These are phyloP conservation scores for Ascobolus immersus DNA, from an alignment of 495 filamentous ascomycete species.

Conservation along the genomic window DNA sequence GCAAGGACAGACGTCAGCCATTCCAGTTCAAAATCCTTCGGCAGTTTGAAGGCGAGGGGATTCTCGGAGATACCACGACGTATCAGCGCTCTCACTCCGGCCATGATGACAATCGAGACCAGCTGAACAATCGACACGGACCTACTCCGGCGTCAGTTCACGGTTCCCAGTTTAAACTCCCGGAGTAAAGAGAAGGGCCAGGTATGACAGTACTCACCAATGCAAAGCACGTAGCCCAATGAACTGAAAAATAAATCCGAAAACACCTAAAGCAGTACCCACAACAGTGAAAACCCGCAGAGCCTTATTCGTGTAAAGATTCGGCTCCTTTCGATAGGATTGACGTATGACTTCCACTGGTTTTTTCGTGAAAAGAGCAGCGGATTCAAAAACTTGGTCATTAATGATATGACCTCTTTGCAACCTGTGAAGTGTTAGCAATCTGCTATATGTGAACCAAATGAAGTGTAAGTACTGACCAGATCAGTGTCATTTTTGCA, in stretches of 20 bases:
- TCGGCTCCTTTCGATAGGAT: background rate
- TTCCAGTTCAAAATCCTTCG: slow-evolving; percentile 21
- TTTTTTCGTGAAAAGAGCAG: background rate
- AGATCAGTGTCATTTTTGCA: background rate
- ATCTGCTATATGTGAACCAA: no score
- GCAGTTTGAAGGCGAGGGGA: slow-evolving; percentile 16
- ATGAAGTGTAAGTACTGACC: no score
- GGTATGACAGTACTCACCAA: no score
- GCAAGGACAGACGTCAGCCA: slow-evolving; percentile 20
- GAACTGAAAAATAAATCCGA: slow-evolving; percentile 27
- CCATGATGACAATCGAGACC: slow-evolving; percentile 24
- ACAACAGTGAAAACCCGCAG: slow-evolving; percentile 4
- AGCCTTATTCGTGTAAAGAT: background rate
- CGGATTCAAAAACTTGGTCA: slow-evolving; percentile 4
- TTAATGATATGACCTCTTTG: slow-evolving; percentile 2
- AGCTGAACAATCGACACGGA: slow-evolving; percentile 23
- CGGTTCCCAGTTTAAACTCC: no score
- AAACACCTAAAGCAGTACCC: slow-evolving; percentile 15
- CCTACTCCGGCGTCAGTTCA: no score
- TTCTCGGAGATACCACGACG: slow-evolving; percentile 20
- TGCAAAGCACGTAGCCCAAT: slow-evolving; percentile 25
- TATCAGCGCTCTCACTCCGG: slow-evolving; percentile 22
- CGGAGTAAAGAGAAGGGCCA: no score
- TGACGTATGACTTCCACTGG: no score
- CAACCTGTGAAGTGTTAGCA: slow-evolving; percentile 5